Conservation (phyloP, 768 basidiomycete genomes). For the Aureoboletus auriporus region DNA sequence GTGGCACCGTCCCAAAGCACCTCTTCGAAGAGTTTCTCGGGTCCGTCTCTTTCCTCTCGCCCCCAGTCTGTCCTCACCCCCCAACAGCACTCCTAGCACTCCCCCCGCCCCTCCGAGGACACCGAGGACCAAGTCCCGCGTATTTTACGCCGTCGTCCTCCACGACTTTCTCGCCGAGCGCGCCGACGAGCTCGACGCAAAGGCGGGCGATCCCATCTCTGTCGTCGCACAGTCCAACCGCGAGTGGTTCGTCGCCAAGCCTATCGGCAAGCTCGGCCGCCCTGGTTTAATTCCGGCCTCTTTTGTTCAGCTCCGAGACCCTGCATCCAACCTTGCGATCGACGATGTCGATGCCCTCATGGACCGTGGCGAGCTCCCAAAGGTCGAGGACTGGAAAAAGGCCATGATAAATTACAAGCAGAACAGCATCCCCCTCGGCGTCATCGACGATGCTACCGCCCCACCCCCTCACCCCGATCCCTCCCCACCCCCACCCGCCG, state of each 20-base stretch:
- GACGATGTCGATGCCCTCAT: slow-evolving; percentile 74
- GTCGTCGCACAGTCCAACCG: slow-evolving; percentile 99
- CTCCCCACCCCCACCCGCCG: slow-evolving; percentile 9
- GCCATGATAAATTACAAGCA: slow-evolving; percentile 95
- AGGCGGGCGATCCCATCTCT: slow-evolving; percentile 88
- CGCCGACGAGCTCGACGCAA: slow-evolving; percentile 93
- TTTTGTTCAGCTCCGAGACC: slow-evolving; percentile 96
- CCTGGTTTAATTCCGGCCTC: slow-evolving; percentile 96
- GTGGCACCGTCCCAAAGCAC: slow-evolving; percentile 83
- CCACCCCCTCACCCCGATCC: slow-evolving; percentile 35
- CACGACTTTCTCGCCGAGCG: slow-evolving; percentile 97
- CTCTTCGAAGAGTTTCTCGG: slow-evolving; percentile 83
- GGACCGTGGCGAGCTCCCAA: slow-evolving; percentile 83
- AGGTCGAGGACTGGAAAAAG: slow-evolving; percentile 99
- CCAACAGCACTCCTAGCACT: slow-evolving; percentile 18
- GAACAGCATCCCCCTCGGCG: slow-evolving; percentile 90
- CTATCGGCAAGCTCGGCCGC: slow-evolving; percentile 90
- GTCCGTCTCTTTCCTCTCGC: neutral
- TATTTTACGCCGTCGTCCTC: slow-evolving; percentile 91
- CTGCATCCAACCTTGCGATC: slow-evolving; percentile 76
- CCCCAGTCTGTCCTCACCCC: slow-evolving; percentile 29
- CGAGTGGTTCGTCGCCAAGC: slow-evolving; percentile 99
- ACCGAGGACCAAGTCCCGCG: slow-evolving; percentile 48
- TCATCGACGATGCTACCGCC: slow-evolving; percentile 60
- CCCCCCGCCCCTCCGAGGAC: slow-evolving; percentile 33